Conservation (phyloP, 306 rosid species). For the Cicer chorassanicum region DNA sequence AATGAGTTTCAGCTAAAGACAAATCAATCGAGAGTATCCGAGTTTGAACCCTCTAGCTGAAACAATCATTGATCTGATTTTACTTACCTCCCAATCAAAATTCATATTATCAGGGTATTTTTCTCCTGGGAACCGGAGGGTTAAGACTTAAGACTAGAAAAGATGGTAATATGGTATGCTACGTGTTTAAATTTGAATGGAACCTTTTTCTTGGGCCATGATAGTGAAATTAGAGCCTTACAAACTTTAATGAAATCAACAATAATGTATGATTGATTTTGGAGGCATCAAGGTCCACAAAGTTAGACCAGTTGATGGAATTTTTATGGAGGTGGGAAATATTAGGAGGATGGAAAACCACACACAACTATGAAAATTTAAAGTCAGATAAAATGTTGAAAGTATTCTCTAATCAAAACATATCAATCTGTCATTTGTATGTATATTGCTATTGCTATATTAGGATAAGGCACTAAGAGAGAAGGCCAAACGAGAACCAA, state of each 20-base stretch:
- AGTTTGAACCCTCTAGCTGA: too few relatives aligned
- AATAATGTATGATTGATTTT: constrained; percentile 22
- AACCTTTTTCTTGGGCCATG: constrained; percentile 26
- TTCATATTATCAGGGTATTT: too few relatives aligned
- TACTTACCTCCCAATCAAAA: too few relatives aligned
- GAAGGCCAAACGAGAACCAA: constrained; percentile 25
- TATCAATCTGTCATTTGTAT: constrained; percentile 12
- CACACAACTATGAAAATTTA: constrained; percentile 32
- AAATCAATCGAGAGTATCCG: too few relatives aligned
- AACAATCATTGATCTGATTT: too few relatives aligned
- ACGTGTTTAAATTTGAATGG: constrained; percentile 24
- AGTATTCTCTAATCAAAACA: constrained; percentile 28
- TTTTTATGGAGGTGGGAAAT: constrained; percentile 7
- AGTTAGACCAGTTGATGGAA: constrained; percentile 15
- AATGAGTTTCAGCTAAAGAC: too few relatives aligned
- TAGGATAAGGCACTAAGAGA: constrained; percentile 42
- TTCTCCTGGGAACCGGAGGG: too few relatives aligned
- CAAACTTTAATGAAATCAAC: constrained; percentile 23
- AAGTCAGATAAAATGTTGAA: constrained; percentile 14
- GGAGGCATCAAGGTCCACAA: constrained; percentile 41
- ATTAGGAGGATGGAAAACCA: constrained; percentile 45
- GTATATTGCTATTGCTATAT: constrained; percentile 28
- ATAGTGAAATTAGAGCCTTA: constrained; percentile 19
- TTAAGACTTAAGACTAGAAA: too few relatives aligned
- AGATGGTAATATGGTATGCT: constrained; percentile 3